Conservation (phyloP, 352 stramenopile species). For the Pythium myriotylum region DNA sequence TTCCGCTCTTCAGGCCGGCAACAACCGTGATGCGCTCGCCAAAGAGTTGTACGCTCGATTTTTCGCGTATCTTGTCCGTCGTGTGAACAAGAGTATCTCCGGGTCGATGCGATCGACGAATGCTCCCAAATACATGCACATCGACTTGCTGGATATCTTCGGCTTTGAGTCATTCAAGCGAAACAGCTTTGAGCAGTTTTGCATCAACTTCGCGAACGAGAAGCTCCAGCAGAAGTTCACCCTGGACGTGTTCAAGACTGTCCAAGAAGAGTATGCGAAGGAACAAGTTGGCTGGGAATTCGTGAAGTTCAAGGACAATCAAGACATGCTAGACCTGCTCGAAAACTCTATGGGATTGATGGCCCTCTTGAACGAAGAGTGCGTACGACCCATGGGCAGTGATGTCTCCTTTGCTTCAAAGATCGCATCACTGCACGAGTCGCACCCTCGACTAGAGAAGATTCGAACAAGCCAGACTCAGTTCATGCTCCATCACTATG, state of each 20-base stretch:
- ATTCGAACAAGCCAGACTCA: constrained; percentile 70
- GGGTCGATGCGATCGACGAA: constrained; percentile 41
- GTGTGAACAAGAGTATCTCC: constrained; percentile 85
- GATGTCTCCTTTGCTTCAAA: constrained; percentile 89
- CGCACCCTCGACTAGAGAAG: constrained; percentile 78
- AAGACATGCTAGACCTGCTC: constrained; percentile 89
- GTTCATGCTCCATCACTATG: constrained; percentile 86
- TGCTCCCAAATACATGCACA: constrained; percentile 69
- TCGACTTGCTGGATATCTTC: constrained; percentile 97
- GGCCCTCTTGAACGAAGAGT: constrained; percentile 91
- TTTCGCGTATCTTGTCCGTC: constrained; percentile 94
- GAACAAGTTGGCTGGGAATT: constrained; percentile 81
- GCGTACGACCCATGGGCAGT: constrained; percentile 85
- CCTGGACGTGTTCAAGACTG: constrained; percentile 85
- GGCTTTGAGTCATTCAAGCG: constrained; percentile 95
- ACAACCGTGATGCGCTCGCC: constrained; percentile 93
- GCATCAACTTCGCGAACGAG: constrained; percentile 96
- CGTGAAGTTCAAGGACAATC: constrained; percentile 89
- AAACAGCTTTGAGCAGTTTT: constrained; percentile 96
- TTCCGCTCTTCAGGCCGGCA: constrained; percentile 68
- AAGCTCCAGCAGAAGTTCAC: constrained; percentile 94
- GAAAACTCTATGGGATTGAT: constrained; percentile 91
- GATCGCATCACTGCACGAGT: constrained; percentile 82
- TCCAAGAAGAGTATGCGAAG: constrained; percentile 81
- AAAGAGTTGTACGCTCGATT: constrained; percentile 95